These are phyloP conservation scores for Ilyonectria mors-panacis DNA, from an alignment of 2,329 filamentous ascomycete genomes.

Conservation along the genomic window DNA sequence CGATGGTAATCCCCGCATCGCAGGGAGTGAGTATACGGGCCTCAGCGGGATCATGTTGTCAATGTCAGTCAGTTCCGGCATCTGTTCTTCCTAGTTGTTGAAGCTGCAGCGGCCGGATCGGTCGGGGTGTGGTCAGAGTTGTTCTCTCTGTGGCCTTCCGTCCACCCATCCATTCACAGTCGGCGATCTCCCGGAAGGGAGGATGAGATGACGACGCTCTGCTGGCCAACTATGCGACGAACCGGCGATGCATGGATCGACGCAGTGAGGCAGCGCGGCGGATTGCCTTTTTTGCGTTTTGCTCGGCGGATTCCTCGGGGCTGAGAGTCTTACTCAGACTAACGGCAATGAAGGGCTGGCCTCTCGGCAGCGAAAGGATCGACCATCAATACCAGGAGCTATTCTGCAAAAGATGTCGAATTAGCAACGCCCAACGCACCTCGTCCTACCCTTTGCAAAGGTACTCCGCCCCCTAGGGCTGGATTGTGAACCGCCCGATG, in stretches of 20 bases:
- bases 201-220: neutral
- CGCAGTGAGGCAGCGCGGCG: neutral
- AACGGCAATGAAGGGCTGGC: neutral
- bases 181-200: neutral
- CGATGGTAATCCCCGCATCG: neutral
- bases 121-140: neutral
- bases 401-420: neutral
- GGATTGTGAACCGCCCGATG: neutral
- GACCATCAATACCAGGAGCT: neutral
- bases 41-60: neutral
- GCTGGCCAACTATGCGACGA: neutral
- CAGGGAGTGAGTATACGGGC: neutral
- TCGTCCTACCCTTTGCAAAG: neutral
- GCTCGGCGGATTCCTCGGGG: neutral
- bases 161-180: too few relatives aligned
- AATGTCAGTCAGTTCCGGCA: neutral
- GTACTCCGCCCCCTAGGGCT: conserved; percentile 1
- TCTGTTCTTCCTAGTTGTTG: neutral
- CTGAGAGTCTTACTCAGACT: conserved; percentile 11
- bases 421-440: conserved; percentile 5
- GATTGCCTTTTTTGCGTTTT: neutral
- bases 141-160: neutral
- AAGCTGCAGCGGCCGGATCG: neutral
- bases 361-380: neutral
- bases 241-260: neutral